phyloP scores from a whole-genome alignment of 2,329 filamentous ascomycete species.

The Lachnellula occidentalis region DNA sequence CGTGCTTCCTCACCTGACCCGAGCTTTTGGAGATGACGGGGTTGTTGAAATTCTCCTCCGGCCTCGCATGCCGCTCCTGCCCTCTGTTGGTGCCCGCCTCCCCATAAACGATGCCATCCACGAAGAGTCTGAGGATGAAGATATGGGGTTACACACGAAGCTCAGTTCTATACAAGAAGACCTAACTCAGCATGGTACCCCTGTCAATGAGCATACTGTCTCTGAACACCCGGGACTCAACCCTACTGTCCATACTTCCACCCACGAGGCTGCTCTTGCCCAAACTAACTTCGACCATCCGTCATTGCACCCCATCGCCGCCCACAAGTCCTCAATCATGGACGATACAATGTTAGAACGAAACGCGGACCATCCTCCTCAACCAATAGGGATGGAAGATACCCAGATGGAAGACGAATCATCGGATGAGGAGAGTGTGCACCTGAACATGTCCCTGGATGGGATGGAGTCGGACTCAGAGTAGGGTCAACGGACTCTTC shows the following conservation, averaged over 20 bases:
- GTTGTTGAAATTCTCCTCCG: conserved; percentile 65
- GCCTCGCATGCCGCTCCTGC: conserved; percentile 44
- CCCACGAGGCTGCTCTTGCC: background rate
- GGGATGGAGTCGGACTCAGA: conserved; percentile 27
- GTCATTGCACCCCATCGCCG: background rate
- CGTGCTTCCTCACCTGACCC: conserved; percentile 73
- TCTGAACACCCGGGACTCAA: background rate
- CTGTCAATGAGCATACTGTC: conserved; percentile 2
- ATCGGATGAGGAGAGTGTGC: conserved; percentile 44
- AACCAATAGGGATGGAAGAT: conserved; percentile 2
- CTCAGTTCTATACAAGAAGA: conserved; percentile 7
- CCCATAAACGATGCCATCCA: conserved; percentile 8
- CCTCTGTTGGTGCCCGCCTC: conserved; percentile 13
- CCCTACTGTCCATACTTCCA: background rate
- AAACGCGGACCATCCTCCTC: background rate
- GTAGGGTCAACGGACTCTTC: background rate
- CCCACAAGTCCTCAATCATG: background rate
- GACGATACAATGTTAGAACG: background rate
- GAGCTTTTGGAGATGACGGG: conserved; percentile 56
- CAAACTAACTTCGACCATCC: background rate
- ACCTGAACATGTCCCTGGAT: conserved; percentile 29
- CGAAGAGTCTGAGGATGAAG: conserved; percentile 18
- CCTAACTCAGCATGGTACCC: background rate
- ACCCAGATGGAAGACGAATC: conserved; percentile 27
- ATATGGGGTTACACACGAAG: conserved; percentile 14